Evolutionary conservation across 768 basidiomycete species (phyloP).

Genomic region (Tulasnella sp.): DNA sequence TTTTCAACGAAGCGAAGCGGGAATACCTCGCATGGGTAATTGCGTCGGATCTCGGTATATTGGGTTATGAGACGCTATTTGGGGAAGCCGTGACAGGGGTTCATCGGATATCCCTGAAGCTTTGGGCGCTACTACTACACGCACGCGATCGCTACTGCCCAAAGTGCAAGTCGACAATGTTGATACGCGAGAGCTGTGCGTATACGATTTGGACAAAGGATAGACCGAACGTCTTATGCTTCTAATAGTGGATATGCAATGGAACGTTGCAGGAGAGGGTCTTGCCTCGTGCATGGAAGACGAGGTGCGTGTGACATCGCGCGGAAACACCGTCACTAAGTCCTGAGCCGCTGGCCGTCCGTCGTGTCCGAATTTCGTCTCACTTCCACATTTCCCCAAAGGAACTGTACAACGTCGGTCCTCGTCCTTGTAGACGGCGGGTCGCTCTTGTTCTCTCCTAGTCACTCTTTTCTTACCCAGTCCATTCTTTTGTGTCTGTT

Average conservation of each 20-base stretch:
- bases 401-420: conserved; percentile 1
- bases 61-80: not conserved
- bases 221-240: not conserved
- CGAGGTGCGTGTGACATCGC: not conserved
- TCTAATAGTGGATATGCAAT: not conserved
- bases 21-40: not conserved
- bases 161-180: not conserved
- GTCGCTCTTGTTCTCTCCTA: not conserved
- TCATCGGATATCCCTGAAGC: not conserved
- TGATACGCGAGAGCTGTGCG: not conserved
- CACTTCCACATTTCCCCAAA: not conserved
- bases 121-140: not conserved
- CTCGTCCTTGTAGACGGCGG: not conserved
- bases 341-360: too few relatives aligned
- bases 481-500: conserved; percentile 9
- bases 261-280: not conserved
- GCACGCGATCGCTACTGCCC: too few relatives aligned
- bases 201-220: not conserved
- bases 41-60: not conserved
- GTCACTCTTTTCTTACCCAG: not conserved
- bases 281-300: not conserved
- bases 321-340: not conserved
- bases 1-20: not conserved
- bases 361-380: not conserved
- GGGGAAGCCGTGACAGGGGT: not conserved